phyloP scores from a whole-genome alignment of 805 yeast species.

The Metschnikowia colocasiae region DNA sequence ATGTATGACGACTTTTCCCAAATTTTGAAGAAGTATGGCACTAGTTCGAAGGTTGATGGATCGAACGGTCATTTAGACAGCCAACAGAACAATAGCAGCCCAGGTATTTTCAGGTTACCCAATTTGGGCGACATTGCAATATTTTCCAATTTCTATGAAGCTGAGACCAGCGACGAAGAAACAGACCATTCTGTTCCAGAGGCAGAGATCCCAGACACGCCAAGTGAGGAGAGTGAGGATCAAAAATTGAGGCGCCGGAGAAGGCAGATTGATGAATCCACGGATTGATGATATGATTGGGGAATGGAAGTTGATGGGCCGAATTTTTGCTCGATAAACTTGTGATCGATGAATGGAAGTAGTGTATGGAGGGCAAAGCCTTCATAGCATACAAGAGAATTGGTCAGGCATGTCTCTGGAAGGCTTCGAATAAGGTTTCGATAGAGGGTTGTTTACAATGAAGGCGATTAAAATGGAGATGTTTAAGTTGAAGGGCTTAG shows the following conservation, averaged over 20 bases:
- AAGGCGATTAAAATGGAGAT: no score
- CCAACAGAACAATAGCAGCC: neutral
- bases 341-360: no score
- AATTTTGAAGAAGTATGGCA: constrained; percentile 13
- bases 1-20: constrained; percentile 36
- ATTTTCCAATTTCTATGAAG: constrained; percentile 19
- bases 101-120: constrained; percentile 13
- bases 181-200: neutral
- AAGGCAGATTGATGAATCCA: neutral
- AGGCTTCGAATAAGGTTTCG: no score
- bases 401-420: no score
- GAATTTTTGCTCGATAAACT: no score
- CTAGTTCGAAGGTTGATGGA: neutral
- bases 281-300: no score
- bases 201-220: neutral
- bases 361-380: no score
- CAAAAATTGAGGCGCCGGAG: neutral
- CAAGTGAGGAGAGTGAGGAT: neutral
- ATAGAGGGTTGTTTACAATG: no score
- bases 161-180: neutral
- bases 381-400: no score
- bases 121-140: constrained; percentile 30
- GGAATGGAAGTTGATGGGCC: no score
- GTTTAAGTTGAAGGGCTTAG: no score
- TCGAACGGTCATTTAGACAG: neutral